Evolutionary conservation across 768 basidiomycete genomes (phyloP), one percentile per base, ranked within the genome.

Genomic region (Auricularia auricula-judae): DNA sequence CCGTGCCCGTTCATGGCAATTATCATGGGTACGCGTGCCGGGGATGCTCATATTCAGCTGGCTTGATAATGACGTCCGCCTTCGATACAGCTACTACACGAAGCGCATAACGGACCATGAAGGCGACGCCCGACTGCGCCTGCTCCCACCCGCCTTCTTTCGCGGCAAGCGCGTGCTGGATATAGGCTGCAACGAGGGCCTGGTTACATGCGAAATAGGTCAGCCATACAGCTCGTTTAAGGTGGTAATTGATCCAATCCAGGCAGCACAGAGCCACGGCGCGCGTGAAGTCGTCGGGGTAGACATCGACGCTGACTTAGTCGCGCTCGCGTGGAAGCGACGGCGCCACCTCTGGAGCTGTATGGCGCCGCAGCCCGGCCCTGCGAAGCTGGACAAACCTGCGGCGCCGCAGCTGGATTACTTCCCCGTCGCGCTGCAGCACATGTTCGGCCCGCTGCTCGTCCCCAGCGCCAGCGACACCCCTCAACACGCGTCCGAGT

Each of bases 161-260:
- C 34, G 65, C 3, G 80, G 74, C 14, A 82, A 83, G 65, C 76
- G 78, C 59, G 86, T 94, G 2, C 79, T 96, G 11, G 93, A 96
- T 73, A 75, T 95, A 0, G 93, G 93, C 0, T 91, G 90, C 71
- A 96, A 95, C 72, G 86, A 91, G 70, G 93, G 93, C 7, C 84
- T 82, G 80, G 86, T 95, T 42, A 87, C 89, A 1, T 88, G 88
- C 71, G 90, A 94, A 72, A 84, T 94, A n/a, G 92, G 92, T 87
- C 67, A 60, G 78, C 36, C 2, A 18, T 62, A 8, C n/a, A 4
- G 18, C 53, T 14, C 36, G 3, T 29, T 10, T 33, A n/a, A 47
- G 64, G 10, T 12, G 60, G 33, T 42, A 23, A 36, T 16, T 63
- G 23, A 47, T 67, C 58, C 68, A 39, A 60, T 39, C 54, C 16